A percentile compares a stretch with the other conserved stretches of the same genome.
Conservation (phyloP, 2,329 filamentous ascomycete species). For the Penicillium frequentans region DNA sequence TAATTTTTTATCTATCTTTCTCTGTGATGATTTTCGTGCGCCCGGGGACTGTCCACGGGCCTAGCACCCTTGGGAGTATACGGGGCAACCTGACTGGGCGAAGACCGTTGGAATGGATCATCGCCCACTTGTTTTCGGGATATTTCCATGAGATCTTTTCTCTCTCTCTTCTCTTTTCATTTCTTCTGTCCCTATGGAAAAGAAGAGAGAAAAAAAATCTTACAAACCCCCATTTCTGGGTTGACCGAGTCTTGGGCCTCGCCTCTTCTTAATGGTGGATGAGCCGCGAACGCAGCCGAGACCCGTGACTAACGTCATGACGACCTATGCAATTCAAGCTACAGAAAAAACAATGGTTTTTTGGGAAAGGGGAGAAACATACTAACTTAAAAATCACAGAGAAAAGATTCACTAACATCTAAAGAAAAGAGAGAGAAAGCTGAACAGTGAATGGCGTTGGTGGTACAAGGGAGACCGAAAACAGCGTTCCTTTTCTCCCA, state of each 20-base stretch:
- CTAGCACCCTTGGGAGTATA: conserved; percentile 16
- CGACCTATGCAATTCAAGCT: conserved; percentile 4
- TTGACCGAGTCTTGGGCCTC: neutral
- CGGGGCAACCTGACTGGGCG: conserved; percentile 26
- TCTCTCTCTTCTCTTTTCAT: neutral
- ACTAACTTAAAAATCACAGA: neutral
- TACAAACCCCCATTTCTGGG: neutral
- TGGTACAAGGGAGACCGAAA: conserved; percentile 3
- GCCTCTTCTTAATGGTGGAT: conserved; percentile 5
- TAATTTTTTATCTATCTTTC: neutral
- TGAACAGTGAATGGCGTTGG: neutral
- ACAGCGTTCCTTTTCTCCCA: neutral
- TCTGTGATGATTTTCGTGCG: neutral
- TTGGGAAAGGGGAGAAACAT: neutral
- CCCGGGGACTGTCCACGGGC: conserved; percentile 1
- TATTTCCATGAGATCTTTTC: neutral
- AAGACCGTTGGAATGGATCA: conserved; percentile 28
- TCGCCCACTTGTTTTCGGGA: conserved; percentile 9
- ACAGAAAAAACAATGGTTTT: neutral
- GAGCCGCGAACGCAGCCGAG: conserved; percentile 6
- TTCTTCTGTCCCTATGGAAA: neutral
- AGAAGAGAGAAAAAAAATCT: neutral
- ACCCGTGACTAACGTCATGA: conserved; percentile 14
- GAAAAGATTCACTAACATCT: neutral
- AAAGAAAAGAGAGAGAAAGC: neutral